phyloP scores from a whole-genome alignment of 371 early-diverging fungal species.

The Mortierella sp. region DNA sequence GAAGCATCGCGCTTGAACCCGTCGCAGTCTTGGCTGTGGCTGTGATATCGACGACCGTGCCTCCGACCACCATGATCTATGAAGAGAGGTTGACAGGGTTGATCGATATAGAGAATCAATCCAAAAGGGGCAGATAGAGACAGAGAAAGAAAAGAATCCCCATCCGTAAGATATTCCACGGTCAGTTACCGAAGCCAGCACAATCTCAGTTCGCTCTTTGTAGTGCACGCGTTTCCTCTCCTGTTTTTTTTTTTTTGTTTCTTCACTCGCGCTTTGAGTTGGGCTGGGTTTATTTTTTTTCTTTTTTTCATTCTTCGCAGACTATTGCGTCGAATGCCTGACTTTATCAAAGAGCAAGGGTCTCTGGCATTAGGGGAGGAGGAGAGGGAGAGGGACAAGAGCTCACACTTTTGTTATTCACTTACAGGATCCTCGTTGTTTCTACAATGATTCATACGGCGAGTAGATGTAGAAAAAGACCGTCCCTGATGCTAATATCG shows the following conservation, averaged over 20 bases:
- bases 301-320: not conserved
- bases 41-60: constrained; percentile 84
- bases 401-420: constrained; percentile 1
- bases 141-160: not conserved
- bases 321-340: not conserved
- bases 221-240: too few relatives aligned
- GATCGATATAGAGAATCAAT: too few relatives aligned
- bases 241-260: too few relatives aligned
- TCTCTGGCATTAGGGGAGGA: not conserved
- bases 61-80: constrained; percentile 83
- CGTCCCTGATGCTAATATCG: constrained; percentile 17
- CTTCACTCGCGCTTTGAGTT: too few relatives aligned
- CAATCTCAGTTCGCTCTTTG: too few relatives aligned
- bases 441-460: constrained; percentile 16
- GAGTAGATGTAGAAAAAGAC: constrained; percentile 30
- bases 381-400: not conserved
- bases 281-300: too few relatives aligned
- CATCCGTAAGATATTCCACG: too few relatives aligned
- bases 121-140: not conserved
- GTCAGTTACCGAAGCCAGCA: too few relatives aligned
- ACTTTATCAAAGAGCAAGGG: not conserved
- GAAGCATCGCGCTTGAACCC: constrained; percentile 31
- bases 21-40: constrained; percentile 50
- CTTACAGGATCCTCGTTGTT: constrained; percentile 28
- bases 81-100: not conserved